A percentile compares a stretch with the other conserved stretches of the same genome.
These are phyloP conservation scores for Buxus sempervirens DNA, from an alignment of 164 flowering plant genomes.

Conservation along the genomic window DNA sequence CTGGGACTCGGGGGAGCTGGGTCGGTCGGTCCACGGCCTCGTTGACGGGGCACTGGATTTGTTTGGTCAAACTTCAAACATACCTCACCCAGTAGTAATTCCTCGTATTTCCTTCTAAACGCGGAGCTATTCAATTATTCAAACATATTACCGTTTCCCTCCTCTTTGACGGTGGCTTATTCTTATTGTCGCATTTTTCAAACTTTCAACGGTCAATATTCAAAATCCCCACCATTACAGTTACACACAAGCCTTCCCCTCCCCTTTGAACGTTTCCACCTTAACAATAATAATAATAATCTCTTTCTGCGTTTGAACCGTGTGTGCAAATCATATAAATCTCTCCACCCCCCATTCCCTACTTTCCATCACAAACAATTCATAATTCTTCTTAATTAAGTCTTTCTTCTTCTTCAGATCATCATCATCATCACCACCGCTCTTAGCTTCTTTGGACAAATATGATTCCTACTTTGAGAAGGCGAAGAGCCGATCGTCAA, in stretches of 20 bases:
- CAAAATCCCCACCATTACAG: constrained; percentile 8
- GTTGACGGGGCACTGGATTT: too few relatives aligned
- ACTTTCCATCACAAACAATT: not conserved
- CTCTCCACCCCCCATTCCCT: too few relatives aligned
- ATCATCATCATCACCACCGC: not conserved
- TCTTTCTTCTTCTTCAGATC: not conserved
- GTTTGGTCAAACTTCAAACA: too few relatives aligned
- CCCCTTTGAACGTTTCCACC: constrained; percentile 18
- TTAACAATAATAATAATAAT: not conserved
- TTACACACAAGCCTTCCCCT: not conserved
- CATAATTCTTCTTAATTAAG: not conserved
- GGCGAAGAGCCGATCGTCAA: constrained; percentile 29
- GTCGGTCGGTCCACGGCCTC: too few relatives aligned
- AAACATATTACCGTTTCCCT: not conserved
- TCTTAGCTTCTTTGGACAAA: not conserved
- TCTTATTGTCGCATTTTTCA: constrained; percentile 3
- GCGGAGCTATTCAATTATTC: too few relatives aligned
- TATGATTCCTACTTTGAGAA: constrained; percentile 56
- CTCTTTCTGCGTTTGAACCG: too few relatives aligned
- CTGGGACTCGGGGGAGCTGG: too few relatives aligned
- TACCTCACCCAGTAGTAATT: too few relatives aligned
- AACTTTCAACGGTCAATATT: constrained; percentile 43
- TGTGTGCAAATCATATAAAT: not conserved
- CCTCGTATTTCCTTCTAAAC: too few relatives aligned
- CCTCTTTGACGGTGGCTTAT: not conserved